phyloP scores from a whole-genome alignment of 208 protist genomes.

The Trypanosoma lewisi region DNA sequence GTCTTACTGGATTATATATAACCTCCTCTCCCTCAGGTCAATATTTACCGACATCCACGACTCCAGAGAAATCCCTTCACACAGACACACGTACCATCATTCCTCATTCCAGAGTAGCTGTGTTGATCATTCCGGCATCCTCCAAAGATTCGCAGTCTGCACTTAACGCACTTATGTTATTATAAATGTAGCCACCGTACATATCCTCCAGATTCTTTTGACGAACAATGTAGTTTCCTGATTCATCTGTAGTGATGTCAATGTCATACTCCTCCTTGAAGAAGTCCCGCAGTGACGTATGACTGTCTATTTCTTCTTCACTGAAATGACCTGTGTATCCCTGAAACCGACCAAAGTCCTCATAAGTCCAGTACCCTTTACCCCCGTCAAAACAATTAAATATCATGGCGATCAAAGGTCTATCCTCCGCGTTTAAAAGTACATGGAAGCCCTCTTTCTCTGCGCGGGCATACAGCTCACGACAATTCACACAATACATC shows the following conservation, averaged over 20 bases:
- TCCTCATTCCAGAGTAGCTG: constrained; percentile 50
- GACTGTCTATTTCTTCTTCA: constrained; percentile 33
- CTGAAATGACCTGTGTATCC: constrained; percentile 34
- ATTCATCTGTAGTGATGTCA: constrained; percentile 17
- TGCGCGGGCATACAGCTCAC: constrained; percentile 54
- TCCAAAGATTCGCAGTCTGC: constrained; percentile 70
- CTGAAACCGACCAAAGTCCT: constrained; percentile 68
- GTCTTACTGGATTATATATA: no score
- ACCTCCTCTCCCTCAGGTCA: no score
- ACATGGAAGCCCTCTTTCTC: constrained; percentile 70
- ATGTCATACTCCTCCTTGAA: constrained; percentile 84
- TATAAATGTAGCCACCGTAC: constrained; percentile 83
- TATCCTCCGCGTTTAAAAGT: constrained; percentile 60
- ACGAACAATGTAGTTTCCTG: constrained; percentile 37
- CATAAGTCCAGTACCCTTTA: constrained; percentile 59
- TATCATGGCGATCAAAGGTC: constrained; percentile 50
- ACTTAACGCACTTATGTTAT: constrained; percentile 67
- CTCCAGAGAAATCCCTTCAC: no score
- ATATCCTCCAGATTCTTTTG: constrained; percentile 71
- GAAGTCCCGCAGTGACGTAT: constrained; percentile 39
- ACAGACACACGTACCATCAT: no score
- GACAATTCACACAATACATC: constrained; percentile 74
- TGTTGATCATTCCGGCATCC: constrained; percentile 48
- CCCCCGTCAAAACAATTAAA: constrained; percentile 57
- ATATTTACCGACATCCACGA: no score